Conservation (phyloP, 2,329 filamentous ascomycete genomes). For the Grosmannia huntii region DNA sequence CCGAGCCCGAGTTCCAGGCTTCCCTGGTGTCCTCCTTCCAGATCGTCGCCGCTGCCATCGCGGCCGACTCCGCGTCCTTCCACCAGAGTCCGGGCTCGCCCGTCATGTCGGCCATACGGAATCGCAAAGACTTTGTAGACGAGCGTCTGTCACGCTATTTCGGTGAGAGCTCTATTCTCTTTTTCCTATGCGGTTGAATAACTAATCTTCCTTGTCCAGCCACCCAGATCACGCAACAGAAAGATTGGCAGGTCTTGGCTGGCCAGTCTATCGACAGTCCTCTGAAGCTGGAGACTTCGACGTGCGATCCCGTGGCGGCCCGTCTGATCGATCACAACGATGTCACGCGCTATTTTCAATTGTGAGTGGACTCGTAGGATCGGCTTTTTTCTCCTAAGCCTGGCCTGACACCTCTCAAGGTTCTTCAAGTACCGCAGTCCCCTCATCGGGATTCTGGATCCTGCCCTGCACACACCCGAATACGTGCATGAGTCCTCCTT, state of each 20-base stretch:
- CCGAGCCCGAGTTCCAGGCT: slow-evolving; percentile 9
- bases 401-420: background rate
- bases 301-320: slow-evolving; percentile 14
- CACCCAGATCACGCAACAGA: slow-evolving; percentile 10
- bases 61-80: slow-evolving; percentile 9
- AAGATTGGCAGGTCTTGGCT: slow-evolving; percentile 15
- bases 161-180: background rate
- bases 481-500: slow-evolving; percentile 15
- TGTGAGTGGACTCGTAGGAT: slow-evolving; percentile 2
- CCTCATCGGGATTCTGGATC: slow-evolving; percentile 14
- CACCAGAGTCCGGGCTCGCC: slow-evolving; percentile 7
- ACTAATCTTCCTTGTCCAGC: background rate
- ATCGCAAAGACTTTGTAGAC: slow-evolving; percentile 8
- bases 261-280: slow-evolving; percentile 11
- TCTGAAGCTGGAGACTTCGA: slow-evolving; percentile 13
- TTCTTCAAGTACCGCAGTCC: slow-evolving; percentile 16
- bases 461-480: slow-evolving; percentile 13
- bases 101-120: slow-evolving; percentile 3
- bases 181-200: too few relatives aligned
- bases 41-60: slow-evolving; percentile 14
- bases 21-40: slow-evolving; percentile 13
- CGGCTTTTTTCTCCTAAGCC: background rate
- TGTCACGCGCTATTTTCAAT: slow-evolving; percentile 10
- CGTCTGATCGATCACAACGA: slow-evolving; percentile 14
- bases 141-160: slow-evolving; percentile 12